phyloP scores from a whole-genome alignment of 2,329 filamentous ascomycete species.

The Thelonectria olida region DNA sequence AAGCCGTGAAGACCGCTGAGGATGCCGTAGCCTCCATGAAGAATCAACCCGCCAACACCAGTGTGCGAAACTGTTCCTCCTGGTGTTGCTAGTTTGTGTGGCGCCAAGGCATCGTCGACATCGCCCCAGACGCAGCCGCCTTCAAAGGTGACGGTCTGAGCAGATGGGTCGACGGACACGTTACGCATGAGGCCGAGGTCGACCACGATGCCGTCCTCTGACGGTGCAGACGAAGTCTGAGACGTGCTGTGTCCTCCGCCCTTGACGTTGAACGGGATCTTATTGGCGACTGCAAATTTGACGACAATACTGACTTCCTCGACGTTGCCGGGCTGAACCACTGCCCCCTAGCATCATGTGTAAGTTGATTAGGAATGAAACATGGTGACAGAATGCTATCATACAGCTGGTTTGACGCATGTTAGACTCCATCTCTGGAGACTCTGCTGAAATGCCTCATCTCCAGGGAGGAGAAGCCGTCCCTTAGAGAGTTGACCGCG shows the following conservation, averaged over 20 bases:
- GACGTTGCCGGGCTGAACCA: no score
- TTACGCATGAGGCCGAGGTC: background rate
- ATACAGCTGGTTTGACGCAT: no score
- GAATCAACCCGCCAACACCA: slow-evolving; percentile 39
- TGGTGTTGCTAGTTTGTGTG: background rate
- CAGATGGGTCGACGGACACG: background rate
- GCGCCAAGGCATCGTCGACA: background rate
- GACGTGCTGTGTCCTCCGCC: background rate
- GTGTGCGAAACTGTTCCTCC: background rate
- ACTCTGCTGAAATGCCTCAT: no score
- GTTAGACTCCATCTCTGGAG: no score
- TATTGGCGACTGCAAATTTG: background rate
- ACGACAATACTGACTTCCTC: no score
- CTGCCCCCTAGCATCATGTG: no score
- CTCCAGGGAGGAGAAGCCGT: no score
- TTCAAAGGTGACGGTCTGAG: background rate
- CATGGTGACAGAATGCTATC: no score
- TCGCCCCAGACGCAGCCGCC: background rate
- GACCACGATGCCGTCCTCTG: background rate
- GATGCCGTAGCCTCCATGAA: slow-evolving; percentile 43
- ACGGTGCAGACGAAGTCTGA: background rate
- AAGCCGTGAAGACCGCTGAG: slow-evolving; percentile 39
- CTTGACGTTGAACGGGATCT: background rate
- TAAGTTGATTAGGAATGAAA: no score
- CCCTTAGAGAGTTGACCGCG: no score